Base-by-base conservation (phyloP, 306 rosid species). In the Fagus sylvatica region DNA sequence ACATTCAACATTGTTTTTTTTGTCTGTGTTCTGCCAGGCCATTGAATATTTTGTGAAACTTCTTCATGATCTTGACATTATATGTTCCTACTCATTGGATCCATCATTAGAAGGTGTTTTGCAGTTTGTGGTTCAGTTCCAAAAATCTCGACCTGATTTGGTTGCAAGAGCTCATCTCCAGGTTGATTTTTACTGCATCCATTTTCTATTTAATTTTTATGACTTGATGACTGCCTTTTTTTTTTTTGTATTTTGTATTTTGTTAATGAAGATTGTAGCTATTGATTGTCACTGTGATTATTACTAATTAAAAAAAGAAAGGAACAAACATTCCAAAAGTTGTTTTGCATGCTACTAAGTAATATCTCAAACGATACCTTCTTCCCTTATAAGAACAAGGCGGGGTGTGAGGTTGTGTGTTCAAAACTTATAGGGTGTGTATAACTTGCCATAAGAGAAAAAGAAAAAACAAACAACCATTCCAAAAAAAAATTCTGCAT, bases 101-200 rank as follows among this genome's bases (percentile, higher is more conserved):
- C 86, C 94, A 32, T 88, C 90, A 7, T 69, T 91, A 78, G 98
- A 93, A 79, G 88, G 86, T 85, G 88, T 86, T 78, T 77, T 95
- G 81, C 92, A 82, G 80, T 95, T 93, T 86, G 96, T 91, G 79
- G 89, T 92, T 89, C 88, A 87, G 70, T 92, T 95, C 77, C 98
- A 92, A 85, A 95, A 95, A 81, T 79, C 88, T 57, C 91, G 85
- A 70, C 98, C 98, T 69, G 98, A 93, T 93, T 85, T 95, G 88
- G 93, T 95, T 69, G 89, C 98, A 73, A 93, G 98, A 82, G 88
- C 98, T 74, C 98, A 89, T 88, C 98, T 95, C 73, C 98, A 95
- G 97, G 98, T 92, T 73, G 64, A 79, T 76, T 53, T 80, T 75
- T 74, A 59, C 61, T 67, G 40, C 55, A 53, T 60, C 70, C 19